phyloP scores from a whole-genome alignment of 805 yeast species.

The Yarrowia phangngaensis region DNA sequence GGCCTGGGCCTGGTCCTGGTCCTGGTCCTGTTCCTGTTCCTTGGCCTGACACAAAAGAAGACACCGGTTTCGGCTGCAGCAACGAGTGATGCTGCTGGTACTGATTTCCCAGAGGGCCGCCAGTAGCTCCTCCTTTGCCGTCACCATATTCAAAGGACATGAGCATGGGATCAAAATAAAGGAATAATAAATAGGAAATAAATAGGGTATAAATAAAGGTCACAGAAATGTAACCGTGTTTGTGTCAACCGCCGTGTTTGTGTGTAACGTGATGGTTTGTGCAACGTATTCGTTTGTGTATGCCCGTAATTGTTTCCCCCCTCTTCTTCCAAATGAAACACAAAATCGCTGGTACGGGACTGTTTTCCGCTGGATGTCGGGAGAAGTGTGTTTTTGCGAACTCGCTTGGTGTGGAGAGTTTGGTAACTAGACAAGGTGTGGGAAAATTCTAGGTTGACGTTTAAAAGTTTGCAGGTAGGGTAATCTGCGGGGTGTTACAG shows the following conservation, averaged over 20 bases:
- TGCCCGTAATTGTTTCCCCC: conserved; percentile 27
- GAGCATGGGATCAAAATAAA: conserved; percentile 17
- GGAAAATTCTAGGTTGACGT: conserved; percentile 7
- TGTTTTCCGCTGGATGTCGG: no score
- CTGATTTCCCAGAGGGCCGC: not conserved
- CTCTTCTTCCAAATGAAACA: conserved; percentile 26
- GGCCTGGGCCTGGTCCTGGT: not conserved
- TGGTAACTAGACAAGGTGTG: conserved; percentile 11
- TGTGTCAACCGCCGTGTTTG: no score
- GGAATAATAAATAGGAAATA: conserved; percentile 18
- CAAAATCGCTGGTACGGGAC: no score
- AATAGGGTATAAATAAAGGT: conserved; percentile 24
- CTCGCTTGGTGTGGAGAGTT: conserved; percentile 15
- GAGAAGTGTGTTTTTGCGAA: conserved; percentile 1
- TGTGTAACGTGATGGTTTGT: no score
- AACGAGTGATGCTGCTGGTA: conserved; percentile 14
- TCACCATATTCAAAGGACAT: conserved; percentile 26
- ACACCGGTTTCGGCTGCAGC: conserved; percentile 25
- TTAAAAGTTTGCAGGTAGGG: conserved; percentile 23
- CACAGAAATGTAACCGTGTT: not conserved
- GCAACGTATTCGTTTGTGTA: no score
- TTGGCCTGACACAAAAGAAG: conserved; percentile 25
- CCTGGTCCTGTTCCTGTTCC: no score
- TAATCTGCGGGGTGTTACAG: conserved; percentile 21
- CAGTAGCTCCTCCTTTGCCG: conserved; percentile 17